phyloP scores from a whole-genome alignment of 176 grass and related monocot genomes.

The Carex littledalei region DNA sequence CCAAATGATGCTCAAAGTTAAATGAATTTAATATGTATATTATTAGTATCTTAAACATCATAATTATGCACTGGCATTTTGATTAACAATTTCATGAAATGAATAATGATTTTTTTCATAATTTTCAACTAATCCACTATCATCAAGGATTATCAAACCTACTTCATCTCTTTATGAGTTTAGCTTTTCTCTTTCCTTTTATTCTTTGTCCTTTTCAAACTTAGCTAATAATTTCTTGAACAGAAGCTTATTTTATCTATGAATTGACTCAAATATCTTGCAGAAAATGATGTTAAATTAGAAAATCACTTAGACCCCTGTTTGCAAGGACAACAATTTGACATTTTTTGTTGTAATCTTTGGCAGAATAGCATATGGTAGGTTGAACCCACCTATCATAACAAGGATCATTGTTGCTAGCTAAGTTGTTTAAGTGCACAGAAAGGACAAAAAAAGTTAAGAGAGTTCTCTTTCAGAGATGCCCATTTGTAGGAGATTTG shows the following conservation, averaged over 20 bases:
- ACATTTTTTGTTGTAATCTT: not conserved
- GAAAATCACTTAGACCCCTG: not conserved
- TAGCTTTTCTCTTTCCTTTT: too few relatives aligned
- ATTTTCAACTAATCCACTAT: not conserved
- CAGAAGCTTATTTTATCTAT: not conserved
- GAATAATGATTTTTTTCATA: not conserved
- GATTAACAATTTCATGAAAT: not conserved
- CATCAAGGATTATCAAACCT: not conserved
- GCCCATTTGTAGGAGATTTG: not conserved
- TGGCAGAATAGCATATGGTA: not conserved
- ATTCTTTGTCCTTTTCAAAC: not conserved
- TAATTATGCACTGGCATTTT: not conserved
- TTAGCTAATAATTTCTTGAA: not conserved
- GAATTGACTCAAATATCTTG: not conserved
- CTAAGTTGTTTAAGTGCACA: not conserved
- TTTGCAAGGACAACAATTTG: not conserved
- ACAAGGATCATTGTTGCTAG: not conserved
- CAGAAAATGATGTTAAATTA: not conserved
- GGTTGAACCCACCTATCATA: constrained; percentile 1
- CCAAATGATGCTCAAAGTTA: not conserved
- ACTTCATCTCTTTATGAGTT: not conserved
- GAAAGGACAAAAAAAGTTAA: not conserved
- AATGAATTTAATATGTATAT: not conserved
- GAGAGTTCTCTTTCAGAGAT: not conserved
- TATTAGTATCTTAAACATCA: not conserved